Evolutionary conservation across 1,284 basidiomycete species (phyloP), one percentile per base, ranked within the genome.

Genomic region (Microbotryum intermedium): DNA sequence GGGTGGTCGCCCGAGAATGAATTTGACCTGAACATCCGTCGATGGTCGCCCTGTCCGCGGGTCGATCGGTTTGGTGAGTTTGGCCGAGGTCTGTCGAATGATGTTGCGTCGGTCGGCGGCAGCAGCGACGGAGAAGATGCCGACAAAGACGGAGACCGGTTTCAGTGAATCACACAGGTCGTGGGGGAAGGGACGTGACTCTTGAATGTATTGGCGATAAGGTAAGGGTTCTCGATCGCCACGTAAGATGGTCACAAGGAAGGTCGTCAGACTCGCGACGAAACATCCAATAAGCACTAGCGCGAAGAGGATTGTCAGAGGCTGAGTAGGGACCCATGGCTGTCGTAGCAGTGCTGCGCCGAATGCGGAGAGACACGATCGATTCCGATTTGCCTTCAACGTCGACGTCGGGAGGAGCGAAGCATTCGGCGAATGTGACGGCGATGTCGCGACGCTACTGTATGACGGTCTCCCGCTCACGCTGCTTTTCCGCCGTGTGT

Each of bases 181-280:
- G 68, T 77, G 75, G 6, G 75, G 74, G 61, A 78, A 78, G 4
- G 72, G 61, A 0, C 72, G 72, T 59, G 76, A 74, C 46, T 71
- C 69, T 50, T 72, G 70, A 75, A 94, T 97, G 74, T 94, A 94
- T 28, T 85, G 84, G 66, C 91, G 84, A 91, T 92, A 98, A 48
- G 93, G 92, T 30, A 94, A 77, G 18, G 90, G 86, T 59, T 88
- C 86, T 75, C 97, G 97, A 80, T 98, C 94, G 50, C 92, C 90
- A 73, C 97, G 93, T 72, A 97, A 83, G 65, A 93, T 82, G 75
- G 94, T 87, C 73, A 91, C 92, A 74, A 97, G 81, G 57, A 88
- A 79, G 60, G 90, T 82, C 7, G 79, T 80, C 23, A 76, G 50
- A 21, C 66, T 68, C 6, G 69, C 67, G 53, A 66, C 66, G 60